phyloP scores from a whole-genome alignment of 2,329 filamentous ascomycete genomes.

The Pyrenophora tritici-repentis region DNA sequence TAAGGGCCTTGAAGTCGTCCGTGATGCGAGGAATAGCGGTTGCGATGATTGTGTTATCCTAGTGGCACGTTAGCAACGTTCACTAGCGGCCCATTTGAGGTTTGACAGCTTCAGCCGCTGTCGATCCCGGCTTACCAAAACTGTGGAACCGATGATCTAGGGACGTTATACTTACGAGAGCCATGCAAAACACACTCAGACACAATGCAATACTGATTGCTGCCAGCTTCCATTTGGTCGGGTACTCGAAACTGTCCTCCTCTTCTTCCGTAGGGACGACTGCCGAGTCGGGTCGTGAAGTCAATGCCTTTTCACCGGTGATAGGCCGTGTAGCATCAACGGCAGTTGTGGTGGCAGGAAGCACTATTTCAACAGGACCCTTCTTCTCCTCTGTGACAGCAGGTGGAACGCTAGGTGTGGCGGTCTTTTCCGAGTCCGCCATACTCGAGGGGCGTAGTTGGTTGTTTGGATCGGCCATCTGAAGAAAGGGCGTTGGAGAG shows the following conservation, averaged over 20 bases:
- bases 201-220: slow-evolving; percentile 43
- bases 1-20: slow-evolving; percentile 53
- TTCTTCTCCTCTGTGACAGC: slow-evolving; percentile 34
- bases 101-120: neutral
- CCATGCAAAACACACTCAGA: slow-evolving; percentile 48
- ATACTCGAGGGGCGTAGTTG: slow-evolving; percentile 36
- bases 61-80: neutral
- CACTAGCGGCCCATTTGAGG: no score
- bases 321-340: slow-evolving; percentile 21
- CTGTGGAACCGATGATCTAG: neutral
- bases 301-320: slow-evolving; percentile 5
- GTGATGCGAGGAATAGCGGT: slow-evolving; percentile 57
- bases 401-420: slow-evolving; percentile 32
- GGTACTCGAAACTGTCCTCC: slow-evolving; percentile 43
- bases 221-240: slow-evolving; percentile 39
- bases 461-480: slow-evolving; percentile 34
- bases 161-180: slow-evolving; percentile 33
- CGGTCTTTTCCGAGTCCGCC: slow-evolving; percentile 42
- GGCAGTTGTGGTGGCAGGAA: slow-evolving; percentile 30
- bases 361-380: slow-evolving; percentile 26
- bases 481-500: neutral
- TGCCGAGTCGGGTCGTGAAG: slow-evolving; percentile 25
- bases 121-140: slow-evolving; percentile 5
- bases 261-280: slow-evolving; percentile 24
- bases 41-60: slow-evolving; percentile 56